Conservation (phyloP, 805 yeast species). For the Kluyveromyces aestuarii region DNA sequence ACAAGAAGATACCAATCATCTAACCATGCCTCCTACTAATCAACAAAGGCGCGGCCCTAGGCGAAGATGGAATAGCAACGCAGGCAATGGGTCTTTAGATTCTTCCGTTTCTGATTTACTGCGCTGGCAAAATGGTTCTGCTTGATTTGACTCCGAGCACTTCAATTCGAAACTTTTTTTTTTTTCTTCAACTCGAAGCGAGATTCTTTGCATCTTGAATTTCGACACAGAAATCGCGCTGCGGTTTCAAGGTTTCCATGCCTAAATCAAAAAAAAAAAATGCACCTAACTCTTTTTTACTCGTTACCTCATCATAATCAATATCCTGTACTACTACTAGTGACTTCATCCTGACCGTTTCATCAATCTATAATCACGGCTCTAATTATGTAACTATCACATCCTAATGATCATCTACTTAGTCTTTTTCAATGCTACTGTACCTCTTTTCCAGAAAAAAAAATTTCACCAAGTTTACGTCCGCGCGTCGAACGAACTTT, state of each 20-base stretch:
- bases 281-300: too few relatives aligned
- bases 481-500: too few relatives aligned
- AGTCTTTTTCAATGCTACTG: background rate
- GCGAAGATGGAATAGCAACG: constrained; percentile 6
- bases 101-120: constrained; percentile 1
- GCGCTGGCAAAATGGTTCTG: constrained; percentile 3
- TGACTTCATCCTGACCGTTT: background rate
- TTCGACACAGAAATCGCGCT: background rate
- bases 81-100: background rate
- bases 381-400: background rate
- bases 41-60: constrained; percentile 6
- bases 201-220: background rate
- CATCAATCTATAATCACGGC: background rate
- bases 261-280: too few relatives aligned
- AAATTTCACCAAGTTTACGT: too few relatives aligned
- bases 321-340: too few relatives aligned
- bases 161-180: too few relatives aligned
- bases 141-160: background rate
- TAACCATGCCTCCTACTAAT: constrained; percentile 3
- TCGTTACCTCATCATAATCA: too few relatives aligned
- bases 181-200: background rate
- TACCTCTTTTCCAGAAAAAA: background rate
- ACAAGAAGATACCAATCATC: constrained; percentile 1
- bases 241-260: too few relatives aligned
- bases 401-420: background rate